These are phyloP conservation scores for Firmiana major DNA, from an alignment of 345 rosid genomes.

Conservation along the genomic window DNA sequence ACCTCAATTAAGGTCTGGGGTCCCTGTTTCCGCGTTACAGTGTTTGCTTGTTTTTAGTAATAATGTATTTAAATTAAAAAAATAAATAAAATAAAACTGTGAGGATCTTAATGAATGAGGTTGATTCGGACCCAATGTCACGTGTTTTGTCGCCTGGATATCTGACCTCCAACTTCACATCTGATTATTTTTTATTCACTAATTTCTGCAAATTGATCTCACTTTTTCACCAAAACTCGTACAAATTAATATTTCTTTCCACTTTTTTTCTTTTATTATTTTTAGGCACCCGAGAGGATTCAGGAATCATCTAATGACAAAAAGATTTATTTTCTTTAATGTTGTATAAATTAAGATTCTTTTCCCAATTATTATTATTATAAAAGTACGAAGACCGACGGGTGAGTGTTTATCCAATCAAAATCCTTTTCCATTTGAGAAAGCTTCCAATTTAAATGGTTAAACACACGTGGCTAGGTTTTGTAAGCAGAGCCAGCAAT, in stretches of 20 bases:
- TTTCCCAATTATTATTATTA: too few species aligned
- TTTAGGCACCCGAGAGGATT: neutral
- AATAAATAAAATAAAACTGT: too few species aligned
- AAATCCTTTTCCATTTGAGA: too few species aligned
- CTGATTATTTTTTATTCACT: neutral
- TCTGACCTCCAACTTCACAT: neutral
- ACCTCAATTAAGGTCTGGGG: neutral
- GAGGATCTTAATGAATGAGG: neutral
- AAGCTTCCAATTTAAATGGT: too few species aligned
- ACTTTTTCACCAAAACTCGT: neutral
- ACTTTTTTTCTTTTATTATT: neutral
- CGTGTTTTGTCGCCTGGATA: neutral
- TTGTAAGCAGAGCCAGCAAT: too few species aligned
- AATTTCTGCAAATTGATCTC: neutral
- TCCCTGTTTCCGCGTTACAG: neutral
- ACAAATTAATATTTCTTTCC: neutral
- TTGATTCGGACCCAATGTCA: neutral
- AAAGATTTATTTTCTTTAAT: too few species aligned
- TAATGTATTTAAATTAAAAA: too few species aligned
- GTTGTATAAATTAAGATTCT: too few species aligned
- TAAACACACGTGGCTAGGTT: too few species aligned
- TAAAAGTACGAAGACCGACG: too few species aligned
- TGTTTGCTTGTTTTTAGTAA: too few species aligned
- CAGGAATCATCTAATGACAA: neutral
- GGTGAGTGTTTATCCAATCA: too few species aligned